Conservation (phyloP, 257 asterid species). For the Solanum chilense region DNA sequence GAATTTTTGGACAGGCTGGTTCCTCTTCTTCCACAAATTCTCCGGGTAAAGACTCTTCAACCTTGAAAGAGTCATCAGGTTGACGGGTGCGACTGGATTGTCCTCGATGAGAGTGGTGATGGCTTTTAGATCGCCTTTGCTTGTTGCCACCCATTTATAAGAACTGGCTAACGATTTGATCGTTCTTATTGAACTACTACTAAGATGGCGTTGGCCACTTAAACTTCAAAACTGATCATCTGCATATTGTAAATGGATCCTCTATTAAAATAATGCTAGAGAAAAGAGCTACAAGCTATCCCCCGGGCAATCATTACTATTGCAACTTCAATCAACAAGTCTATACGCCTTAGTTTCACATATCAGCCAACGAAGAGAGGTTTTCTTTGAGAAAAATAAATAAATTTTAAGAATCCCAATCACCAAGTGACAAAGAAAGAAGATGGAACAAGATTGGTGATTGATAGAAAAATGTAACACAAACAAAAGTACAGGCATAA, state of each 20-base stretch:
- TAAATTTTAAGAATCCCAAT: background rate
- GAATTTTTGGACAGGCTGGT: slow-evolving; percentile 41
- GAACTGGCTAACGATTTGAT: background rate
- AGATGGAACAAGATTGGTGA: background rate
- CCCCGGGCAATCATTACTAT: no score
- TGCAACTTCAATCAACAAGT: background rate
- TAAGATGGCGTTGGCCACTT: background rate
- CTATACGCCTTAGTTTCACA: background rate
- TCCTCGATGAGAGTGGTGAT: slow-evolving; percentile 29
- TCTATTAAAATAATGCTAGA: background rate
- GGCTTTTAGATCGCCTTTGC: slow-evolving; percentile 60
- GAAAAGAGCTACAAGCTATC: background rate
- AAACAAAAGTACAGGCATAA: background rate
- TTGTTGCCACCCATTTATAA: slow-evolving; percentile 54
- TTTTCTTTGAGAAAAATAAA: background rate
- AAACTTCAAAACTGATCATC: background rate
- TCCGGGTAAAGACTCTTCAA: slow-evolving; percentile 50
- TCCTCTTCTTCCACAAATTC: slow-evolving; percentile 34
- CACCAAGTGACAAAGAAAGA: background rate
- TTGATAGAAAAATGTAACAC: background rate
- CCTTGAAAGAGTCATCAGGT: slow-evolving; percentile 34
- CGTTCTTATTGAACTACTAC: background rate
- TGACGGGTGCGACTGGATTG: slow-evolving; percentile 25
- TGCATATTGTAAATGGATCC: background rate
- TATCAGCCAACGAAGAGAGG: background rate